phyloP scores from a whole-genome alignment of 1,284 basidiomycete species.

The Tremellales sp. region DNA sequence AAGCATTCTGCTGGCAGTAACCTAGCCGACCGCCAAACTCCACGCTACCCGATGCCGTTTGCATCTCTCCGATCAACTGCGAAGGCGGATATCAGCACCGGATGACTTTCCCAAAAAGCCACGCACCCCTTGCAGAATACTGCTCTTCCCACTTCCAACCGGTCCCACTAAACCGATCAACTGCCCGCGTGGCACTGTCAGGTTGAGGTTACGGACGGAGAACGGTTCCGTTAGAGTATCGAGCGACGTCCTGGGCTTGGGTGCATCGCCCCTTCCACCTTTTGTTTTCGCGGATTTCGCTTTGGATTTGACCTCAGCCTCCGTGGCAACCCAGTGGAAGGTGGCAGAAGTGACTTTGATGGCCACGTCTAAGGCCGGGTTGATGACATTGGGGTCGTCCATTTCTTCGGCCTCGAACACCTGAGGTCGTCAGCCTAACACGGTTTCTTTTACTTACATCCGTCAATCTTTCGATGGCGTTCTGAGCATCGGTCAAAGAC shows the following conservation, averaged over 20 bases:
- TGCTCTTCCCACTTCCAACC: slow-evolving; percentile 59
- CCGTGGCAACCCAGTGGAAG: slow-evolving; percentile 58
- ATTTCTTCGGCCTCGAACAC: slow-evolving; percentile 63
- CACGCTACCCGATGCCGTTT: slow-evolving; percentile 55
- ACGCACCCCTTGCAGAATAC: slow-evolving; percentile 61
- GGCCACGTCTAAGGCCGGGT: slow-evolving; percentile 54
- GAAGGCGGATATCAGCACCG: no score
- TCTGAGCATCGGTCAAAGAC: slow-evolving; percentile 62
- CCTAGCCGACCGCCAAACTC: slow-evolving; percentile 66
- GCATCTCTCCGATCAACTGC: slow-evolving; percentile 65
- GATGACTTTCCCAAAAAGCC: not conserved
- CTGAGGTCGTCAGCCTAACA: slow-evolving; percentile 6
- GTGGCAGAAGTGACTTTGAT: slow-evolving; percentile 56
- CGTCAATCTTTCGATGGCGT: slow-evolving; percentile 57
- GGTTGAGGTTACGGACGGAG: slow-evolving; percentile 54
- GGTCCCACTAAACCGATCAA: slow-evolving; percentile 65
- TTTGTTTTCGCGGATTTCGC: slow-evolving; percentile 5
- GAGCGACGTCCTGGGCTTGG: not conserved
- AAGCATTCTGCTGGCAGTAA: slow-evolving; percentile 70
- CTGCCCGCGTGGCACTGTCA: slow-evolving; percentile 58
- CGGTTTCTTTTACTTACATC: slow-evolving; percentile 16
- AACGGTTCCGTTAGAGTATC: slow-evolving; percentile 48
- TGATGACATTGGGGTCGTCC: slow-evolving; percentile 49
- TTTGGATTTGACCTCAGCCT: slow-evolving; percentile 14
- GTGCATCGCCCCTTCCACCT: not conserved